A percentile compares a stretch with the other conserved stretches of the same genome.
Evolutionary conservation across 1,139 yeast species (phyloP).

Genomic region (Maudiozyma humilis): DNA sequence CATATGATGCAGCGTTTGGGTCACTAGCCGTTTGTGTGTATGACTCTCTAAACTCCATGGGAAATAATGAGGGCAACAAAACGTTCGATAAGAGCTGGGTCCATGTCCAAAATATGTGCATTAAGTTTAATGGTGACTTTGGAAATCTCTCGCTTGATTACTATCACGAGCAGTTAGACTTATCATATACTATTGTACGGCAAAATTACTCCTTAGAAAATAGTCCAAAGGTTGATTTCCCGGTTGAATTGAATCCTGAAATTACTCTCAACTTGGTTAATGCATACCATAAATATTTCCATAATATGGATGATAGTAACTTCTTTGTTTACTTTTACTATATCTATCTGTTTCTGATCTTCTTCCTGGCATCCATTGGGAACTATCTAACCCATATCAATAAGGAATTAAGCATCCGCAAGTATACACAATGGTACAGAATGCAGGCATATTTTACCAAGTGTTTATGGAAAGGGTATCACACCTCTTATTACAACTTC

Average conservation of each 20-base stretch:
- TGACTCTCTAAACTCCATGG: slow-evolving; percentile 12
- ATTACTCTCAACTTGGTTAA: slow-evolving; percentile 8
- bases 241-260: slow-evolving; percentile 12
- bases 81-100: slow-evolving; percentile 13
- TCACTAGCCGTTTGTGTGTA: slow-evolving; percentile 18
- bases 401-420: slow-evolving; percentile 9
- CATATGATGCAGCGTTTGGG: slow-evolving; percentile 20
- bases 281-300: slow-evolving; percentile 16
- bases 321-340: slow-evolving; percentile 11
- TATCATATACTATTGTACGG: slow-evolving; percentile 12
- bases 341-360: slow-evolving; percentile 13
- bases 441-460: slow-evolving; percentile 14
- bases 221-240: slow-evolving; percentile 9
- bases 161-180: slow-evolving; percentile 12
- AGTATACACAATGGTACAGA: slow-evolving; percentile 10
- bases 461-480: slow-evolving; percentile 16
- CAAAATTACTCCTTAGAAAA: slow-evolving; percentile 1
- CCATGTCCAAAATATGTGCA: slow-evolving; percentile 10
- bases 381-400: slow-evolving; percentile 13
- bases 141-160: slow-evolving; percentile 9
- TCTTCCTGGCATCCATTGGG: slow-evolving; percentile 8
- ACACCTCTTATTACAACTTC: slow-evolving; percentile 14
- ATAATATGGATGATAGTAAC: slow-evolving; percentile 17
- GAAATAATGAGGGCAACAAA: background rate
- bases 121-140: slow-evolving; percentile 4